Percentiles rank a stretch among this genome's conserved stretches.
These are phyloP conservation scores for Yamadazyma aaseri DNA, from an alignment of 1,139 yeast genomes.

Conservation along the genomic window DNA sequence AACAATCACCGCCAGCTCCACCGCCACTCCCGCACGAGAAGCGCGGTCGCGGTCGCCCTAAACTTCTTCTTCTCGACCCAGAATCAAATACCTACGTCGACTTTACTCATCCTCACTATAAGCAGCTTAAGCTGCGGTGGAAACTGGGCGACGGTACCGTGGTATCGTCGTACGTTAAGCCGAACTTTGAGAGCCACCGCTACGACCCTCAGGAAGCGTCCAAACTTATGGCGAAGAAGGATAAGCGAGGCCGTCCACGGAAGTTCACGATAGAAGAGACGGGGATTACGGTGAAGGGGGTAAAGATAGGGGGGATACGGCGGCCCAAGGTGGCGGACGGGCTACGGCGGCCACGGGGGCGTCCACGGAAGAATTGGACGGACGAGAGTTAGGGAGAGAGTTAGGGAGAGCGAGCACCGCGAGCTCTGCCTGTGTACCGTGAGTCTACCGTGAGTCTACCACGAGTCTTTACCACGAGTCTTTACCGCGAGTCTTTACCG, in stretches of 20 bases:
- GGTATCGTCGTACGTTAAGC: conserved; percentile 7
- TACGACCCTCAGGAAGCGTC: conserved; percentile 40
- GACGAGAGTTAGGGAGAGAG: background rate
- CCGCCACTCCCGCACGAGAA: conserved; percentile 18
- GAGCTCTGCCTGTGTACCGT: too few relatives aligned
- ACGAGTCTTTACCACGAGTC: too few relatives aligned
- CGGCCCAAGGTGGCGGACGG: conserved; percentile 22
- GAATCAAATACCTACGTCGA: conserved; percentile 42
- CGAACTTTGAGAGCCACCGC: conserved; percentile 13
- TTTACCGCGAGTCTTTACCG: too few relatives aligned
- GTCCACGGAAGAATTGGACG: conserved; percentile 15
- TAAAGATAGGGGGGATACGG: conserved; percentile 40
- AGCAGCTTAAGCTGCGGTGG: conserved; percentile 36
- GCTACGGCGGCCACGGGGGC: conserved; percentile 16
- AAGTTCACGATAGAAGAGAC: conserved; percentile 51
- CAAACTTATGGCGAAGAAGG: conserved; percentile 40
- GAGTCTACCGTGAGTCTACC: too few relatives aligned
- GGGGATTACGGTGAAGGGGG: conserved; percentile 48
- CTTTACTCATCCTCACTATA: conserved; percentile 44
- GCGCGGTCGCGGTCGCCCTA: conserved; percentile 47
- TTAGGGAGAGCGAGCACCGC: too few relatives aligned
- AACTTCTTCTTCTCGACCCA: conserved; percentile 43
- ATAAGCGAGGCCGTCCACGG: conserved; percentile 51
- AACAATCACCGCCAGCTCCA: too few relatives aligned
- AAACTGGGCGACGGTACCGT: conserved; percentile 22